Evolutionary conservation across 2,329 filamentous ascomycete genomes (phyloP).

Genomic region (Ceratocystis colombiana): DNA sequence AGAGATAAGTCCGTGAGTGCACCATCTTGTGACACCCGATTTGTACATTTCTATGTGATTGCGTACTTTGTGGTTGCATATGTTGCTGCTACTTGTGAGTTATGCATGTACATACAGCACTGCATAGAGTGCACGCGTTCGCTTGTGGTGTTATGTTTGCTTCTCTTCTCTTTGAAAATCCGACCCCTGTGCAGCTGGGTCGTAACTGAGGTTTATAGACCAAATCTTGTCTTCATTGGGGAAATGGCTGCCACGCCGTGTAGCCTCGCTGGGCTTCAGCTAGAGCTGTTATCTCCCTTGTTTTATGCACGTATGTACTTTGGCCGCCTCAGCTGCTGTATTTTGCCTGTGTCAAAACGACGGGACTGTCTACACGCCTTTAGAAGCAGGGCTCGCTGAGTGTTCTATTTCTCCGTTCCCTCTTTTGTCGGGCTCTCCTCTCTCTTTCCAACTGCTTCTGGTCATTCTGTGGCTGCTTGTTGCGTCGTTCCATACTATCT

Average conservation of each 20-base stretch:
- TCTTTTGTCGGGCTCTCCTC: not conserved
- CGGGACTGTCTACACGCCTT: not conserved
- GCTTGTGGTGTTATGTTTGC: too few relatives aligned
- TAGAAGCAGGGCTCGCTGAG: not conserved
- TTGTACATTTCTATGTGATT: not conserved
- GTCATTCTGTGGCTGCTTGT: not conserved
- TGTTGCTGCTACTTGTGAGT: not conserved
- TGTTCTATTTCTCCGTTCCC: not conserved
- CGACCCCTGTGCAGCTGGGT: slow-evolving; percentile 6
- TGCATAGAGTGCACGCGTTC: not conserved
- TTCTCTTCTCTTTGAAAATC: too few relatives aligned
- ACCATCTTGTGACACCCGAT: slow-evolving; percentile 2
- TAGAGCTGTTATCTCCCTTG: not conserved
- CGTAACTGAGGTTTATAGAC: not conserved
- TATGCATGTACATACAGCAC: not conserved
- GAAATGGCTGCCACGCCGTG: slow-evolving; percentile 1
- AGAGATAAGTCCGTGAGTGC: not conserved
- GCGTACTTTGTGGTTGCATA: not conserved
- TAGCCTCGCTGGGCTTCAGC: not conserved
- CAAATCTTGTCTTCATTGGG: not conserved
- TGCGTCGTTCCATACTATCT: not conserved
- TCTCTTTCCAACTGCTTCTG: not conserved
- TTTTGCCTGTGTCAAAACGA: not conserved
- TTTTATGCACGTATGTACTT: not conserved
- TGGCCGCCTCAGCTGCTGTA: not conserved